phyloP scores from a whole-genome alignment of 441 rosid genomes.

The Geranium incanum region DNA sequence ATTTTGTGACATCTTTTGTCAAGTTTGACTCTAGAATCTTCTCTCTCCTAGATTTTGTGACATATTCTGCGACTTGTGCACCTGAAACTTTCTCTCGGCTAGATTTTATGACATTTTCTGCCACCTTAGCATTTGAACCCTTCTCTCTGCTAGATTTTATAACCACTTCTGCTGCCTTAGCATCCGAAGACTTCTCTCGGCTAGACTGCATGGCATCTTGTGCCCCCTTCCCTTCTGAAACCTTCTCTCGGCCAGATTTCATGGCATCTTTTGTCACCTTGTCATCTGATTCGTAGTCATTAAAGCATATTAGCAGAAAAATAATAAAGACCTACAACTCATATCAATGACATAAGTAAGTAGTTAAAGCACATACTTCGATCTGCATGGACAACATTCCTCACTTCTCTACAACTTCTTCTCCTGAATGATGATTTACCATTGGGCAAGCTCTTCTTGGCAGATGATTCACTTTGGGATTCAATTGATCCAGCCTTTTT shows the following conservation, averaged over 20 bases:
- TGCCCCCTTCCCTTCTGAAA: neutral
- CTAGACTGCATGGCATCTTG: neutral
- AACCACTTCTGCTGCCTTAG: neutral
- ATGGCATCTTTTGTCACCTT: conserved; percentile 10
- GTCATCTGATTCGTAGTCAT: neutral
- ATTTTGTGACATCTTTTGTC: neutral
- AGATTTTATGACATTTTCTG: conserved; percentile 7
- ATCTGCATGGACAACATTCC: conserved; percentile 23
- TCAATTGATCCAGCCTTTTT: conserved; percentile 31
- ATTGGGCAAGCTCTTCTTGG: conserved; percentile 23
- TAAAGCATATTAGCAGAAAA: conserved; percentile 4
- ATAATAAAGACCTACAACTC: neutral
- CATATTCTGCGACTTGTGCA: neutral
- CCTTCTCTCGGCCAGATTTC: conserved; percentile 7
- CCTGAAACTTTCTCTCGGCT: neutral
- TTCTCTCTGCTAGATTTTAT: conserved; percentile 7
- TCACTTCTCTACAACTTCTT: conserved; percentile 31
- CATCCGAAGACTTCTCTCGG: conserved; percentile 4
- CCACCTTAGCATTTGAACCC: neutral
- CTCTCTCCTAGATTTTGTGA: neutral
- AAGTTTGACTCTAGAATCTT: neutral
- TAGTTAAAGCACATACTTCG: conserved; percentile 33
- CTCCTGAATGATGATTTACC: conserved; percentile 29
- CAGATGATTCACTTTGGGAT: conserved; percentile 30
- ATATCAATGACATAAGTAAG: neutral